Evolutionary conservation across 1,284 basidiomycete genomes (phyloP).

Genomic region (Microbotryum lychnidis-dioicae): DNA sequence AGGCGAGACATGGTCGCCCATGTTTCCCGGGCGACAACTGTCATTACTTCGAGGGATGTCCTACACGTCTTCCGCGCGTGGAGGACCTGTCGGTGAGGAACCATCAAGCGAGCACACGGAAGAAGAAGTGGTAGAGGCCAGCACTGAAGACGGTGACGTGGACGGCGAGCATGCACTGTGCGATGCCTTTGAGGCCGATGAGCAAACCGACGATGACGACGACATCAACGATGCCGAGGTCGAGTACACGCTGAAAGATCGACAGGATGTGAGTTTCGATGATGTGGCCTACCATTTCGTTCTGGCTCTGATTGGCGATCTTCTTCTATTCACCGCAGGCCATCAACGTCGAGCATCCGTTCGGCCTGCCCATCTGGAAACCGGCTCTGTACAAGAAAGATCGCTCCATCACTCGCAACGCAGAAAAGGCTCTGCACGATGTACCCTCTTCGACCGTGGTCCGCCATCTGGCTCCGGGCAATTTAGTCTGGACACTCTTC

Average conservation of each 20-base stretch:
- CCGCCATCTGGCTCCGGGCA: slow-evolving; percentile 75
- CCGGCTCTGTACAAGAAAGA: slow-evolving; percentile 98
- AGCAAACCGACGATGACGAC: slow-evolving; percentile 6
- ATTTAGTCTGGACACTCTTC: slow-evolving; percentile 77
- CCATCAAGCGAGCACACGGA: slow-evolving; percentile 15
- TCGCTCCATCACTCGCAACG: slow-evolving; percentile 88
- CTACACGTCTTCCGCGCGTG: neutral
- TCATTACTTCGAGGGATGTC: slow-evolving; percentile 5
- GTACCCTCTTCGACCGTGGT: slow-evolving; percentile 86
- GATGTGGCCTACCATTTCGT: neutral
- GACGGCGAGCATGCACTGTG: slow-evolving; percentile 10
- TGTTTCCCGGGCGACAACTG: slow-evolving; percentile 1
- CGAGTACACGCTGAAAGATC: slow-evolving; percentile 82
- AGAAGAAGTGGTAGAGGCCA: slow-evolving; percentile 35
- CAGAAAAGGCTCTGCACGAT: slow-evolving; percentile 86
- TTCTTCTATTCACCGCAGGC: slow-evolving; percentile 38
- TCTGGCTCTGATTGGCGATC: too few species aligned
- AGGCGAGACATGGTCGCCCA: neutral
- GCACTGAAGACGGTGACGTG: slow-evolving; percentile 15
- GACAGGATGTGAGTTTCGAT: slow-evolving; percentile 66
- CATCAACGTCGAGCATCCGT: slow-evolving; percentile 98
- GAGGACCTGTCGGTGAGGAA: slow-evolving; percentile 2
- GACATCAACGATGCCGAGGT: slow-evolving; percentile 58
- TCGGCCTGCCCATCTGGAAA: slow-evolving; percentile 99
- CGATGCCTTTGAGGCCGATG: slow-evolving; percentile 20